phyloP scores from a whole-genome alignment of 2,329 filamentous ascomycete genomes.

The Neopestalotiopsis sp. region DNA sequence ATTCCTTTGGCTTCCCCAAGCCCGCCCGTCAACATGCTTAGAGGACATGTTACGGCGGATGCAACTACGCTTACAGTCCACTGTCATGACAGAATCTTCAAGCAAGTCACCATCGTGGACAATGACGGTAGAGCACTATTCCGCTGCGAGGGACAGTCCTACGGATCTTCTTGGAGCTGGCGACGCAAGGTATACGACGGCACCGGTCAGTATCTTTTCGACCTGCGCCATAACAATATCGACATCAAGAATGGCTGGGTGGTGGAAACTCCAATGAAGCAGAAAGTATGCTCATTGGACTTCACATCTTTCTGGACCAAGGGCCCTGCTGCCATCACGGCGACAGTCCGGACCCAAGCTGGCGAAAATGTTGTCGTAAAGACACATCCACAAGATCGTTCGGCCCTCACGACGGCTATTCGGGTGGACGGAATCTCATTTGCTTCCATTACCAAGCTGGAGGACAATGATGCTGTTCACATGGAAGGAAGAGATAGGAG shows the following conservation, averaged over 20 bases:
- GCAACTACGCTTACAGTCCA: constrained; percentile 15
- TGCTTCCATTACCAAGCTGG: constrained; percentile 19
- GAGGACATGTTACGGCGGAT: constrained; percentile 5
- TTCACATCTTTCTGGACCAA: constrained; percentile 19
- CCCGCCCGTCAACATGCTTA: constrained; percentile 18
- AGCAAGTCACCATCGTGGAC: constrained; percentile 16
- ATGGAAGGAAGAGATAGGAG: constrained; percentile 12
- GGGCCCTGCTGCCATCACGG: constrained; percentile 20
- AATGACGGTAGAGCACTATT: constrained; percentile 14
- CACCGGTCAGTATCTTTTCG: constrained; percentile 18
- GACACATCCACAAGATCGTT: constrained; percentile 16
- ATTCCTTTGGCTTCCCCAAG: constrained; percentile 16
- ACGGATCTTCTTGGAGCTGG: constrained; percentile 25
- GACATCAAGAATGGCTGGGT: constrained; percentile 26
- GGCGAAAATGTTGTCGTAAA: constrained; percentile 23
- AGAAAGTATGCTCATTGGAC: constrained; percentile 21
- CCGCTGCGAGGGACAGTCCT: constrained; percentile 19
- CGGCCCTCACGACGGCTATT: neutral
- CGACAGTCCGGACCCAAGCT: constrained; percentile 20
- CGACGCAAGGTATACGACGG: constrained; percentile 23
- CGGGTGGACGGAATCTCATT: constrained; percentile 2
- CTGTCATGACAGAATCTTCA: constrained; percentile 21
- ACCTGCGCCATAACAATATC: constrained; percentile 24
- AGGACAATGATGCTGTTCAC: constrained; percentile 8
- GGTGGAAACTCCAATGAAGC: constrained; percentile 18